Evolutionary conservation across 2,329 filamentous ascomycete genomes (phyloP).

Genomic region (Aspergillus sp.): DNA sequence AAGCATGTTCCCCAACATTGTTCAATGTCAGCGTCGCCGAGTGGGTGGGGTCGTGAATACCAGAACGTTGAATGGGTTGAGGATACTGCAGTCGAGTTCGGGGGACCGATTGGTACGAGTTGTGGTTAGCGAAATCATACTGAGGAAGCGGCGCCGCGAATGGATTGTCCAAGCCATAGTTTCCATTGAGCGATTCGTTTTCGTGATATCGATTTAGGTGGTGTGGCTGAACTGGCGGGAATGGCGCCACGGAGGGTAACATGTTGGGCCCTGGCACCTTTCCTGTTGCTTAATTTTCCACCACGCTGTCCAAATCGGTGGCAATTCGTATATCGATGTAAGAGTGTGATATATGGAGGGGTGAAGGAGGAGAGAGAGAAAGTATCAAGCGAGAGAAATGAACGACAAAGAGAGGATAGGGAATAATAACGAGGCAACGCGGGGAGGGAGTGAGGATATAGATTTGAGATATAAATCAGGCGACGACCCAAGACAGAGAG

Average conservation of each 20-base stretch:
- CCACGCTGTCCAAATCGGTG: not conserved
- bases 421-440: constrained; percentile 15
- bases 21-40: constrained; percentile 23
- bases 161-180: constrained; percentile 32
- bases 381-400: not conserved
- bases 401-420: constrained; percentile 10
- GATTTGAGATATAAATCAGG: constrained; percentile 13
- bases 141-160: constrained; percentile 24
- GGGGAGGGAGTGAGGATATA: not conserved
- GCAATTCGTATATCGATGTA: too few species aligned
- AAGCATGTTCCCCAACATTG: constrained; percentile 63
- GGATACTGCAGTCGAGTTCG: constrained; percentile 38
- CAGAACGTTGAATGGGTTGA: constrained; percentile 40
- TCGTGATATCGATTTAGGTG: constrained; percentile 34
- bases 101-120: constrained; percentile 28
- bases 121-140: constrained; percentile 29
- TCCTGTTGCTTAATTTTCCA: constrained; percentile 12
- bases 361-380: not conserved
- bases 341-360: not conserved
- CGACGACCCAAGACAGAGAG: constrained; percentile 17
- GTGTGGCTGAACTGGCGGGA: constrained; percentile 44
- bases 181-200: constrained; percentile 29
- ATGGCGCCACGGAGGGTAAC: constrained; percentile 50
- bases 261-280: constrained; percentile 35
- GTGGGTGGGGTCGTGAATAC: constrained; percentile 27